Base-by-base conservation (phyloP, 768 basidiomycete species). In the Suillus paluster region DNA sequence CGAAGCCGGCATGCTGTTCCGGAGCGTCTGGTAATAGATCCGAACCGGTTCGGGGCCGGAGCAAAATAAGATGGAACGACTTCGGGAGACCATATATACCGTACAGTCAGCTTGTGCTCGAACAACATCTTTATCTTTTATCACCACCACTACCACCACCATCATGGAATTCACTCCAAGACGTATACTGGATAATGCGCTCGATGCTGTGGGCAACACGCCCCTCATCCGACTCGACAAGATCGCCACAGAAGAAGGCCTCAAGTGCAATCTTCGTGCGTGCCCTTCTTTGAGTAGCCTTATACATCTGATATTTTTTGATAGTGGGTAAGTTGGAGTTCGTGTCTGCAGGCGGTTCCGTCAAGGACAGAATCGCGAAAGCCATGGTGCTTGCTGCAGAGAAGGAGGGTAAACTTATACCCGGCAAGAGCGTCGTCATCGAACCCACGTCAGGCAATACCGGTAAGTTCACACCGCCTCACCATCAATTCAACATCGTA, bases 331-430 rank as follows among this genome's bases (percentile, higher is more conserved):
- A 97, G 76, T 82, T 92, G 17, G 97, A 99, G 69, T 98, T 86
- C 73, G 84, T 92, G 71, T 95, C 92, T 21, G 89, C 88, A 2
- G 97, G 97, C 11, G 97, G 97, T 3, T 95, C 92, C 3, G 91
- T 98, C 62, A 99, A 99, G 79, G 97, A 99, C 73, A 82, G 96
- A 62, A 97, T 99, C 58, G 96, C 95, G 30, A 96, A 94, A 74
- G 88, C 94, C 12, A 99, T 99, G 97, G 86, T 99, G 2, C 90
- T 95, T 66, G 85, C 89, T n/a, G 97, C 97, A 7, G 97, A 99
- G 80, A 81, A 82, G 58, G 89, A 94, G 38, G 96, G 95, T 38
- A 87, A 80, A 55, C 85, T 99, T 44, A 82, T 93, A 39, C 92
- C 92, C 1, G 95, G 95, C 0, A 82, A 93, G 76, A 94, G 92